Percentiles rank a stretch among this genome's conserved stretches.
Evolutionary conservation across 352 stramenopile species (phyloP).

Genomic region (Albugo laibachii): DNA sequence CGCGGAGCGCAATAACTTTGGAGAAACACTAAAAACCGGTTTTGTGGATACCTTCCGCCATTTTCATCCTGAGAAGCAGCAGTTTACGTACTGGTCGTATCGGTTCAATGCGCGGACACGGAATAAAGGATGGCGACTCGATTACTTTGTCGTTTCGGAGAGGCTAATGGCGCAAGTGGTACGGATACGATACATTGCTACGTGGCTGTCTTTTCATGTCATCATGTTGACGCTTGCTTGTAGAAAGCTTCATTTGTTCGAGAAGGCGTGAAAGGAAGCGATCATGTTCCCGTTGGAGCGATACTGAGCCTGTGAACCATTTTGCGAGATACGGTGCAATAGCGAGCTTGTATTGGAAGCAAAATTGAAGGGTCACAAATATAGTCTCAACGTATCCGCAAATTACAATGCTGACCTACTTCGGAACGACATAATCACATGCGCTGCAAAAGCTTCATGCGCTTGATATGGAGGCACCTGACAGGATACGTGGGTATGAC

Average conservation of each 20-base stretch:
- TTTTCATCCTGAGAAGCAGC: constrained; percentile 32
- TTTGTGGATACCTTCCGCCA: constrained; percentile 63
- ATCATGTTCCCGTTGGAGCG: constrained; percentile 50
- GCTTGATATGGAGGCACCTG: too few species aligned
- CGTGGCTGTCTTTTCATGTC: not conserved
- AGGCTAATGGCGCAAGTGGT: constrained; percentile 36
- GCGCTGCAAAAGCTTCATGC: too few species aligned
- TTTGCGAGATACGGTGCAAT: too few species aligned
- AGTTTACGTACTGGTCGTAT: constrained; percentile 73
- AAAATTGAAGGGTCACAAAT: too few species aligned
- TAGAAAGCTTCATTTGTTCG: constrained; percentile 42
- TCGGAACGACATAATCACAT: too few species aligned
- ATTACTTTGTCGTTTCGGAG: constrained; percentile 69
- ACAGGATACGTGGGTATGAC: too few species aligned
- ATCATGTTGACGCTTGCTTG: not conserved
- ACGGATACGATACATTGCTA: constrained; percentile 5
- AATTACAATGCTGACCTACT: too few species aligned
- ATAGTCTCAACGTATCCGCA: too few species aligned
- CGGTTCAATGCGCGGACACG: constrained; percentile 51
- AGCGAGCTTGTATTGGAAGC: too few species aligned
- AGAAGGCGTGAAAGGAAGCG: constrained; percentile 35
- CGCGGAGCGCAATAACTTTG: constrained; percentile 57
- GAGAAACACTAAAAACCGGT: constrained; percentile 25
- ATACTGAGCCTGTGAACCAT: too few species aligned
- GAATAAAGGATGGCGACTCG: constrained; percentile 75